Evolutionary conservation across 2,329 filamentous ascomycete species (phyloP), one percentile per base, ranked within the genome.

Genomic region (Paecilomyces dactylethromorphus): DNA sequence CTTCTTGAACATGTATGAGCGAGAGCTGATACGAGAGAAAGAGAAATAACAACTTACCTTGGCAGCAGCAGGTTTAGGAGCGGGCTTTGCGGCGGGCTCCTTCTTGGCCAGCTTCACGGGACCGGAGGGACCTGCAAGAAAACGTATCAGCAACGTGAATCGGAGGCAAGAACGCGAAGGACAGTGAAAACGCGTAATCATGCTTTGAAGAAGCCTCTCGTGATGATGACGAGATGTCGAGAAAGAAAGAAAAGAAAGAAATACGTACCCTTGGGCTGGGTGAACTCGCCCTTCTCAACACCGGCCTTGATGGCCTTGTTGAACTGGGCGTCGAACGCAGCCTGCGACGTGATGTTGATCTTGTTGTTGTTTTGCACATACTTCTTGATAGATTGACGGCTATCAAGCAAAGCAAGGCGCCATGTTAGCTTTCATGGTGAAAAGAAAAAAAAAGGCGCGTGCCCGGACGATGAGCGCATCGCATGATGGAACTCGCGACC

Each of bases 71-170:
- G 26, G 26, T 7, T 29, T 29, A 29, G 26, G 26, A 7, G 3
- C 7, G 26, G 79, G 74, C 75, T 82, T 75, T 54, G 74, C 69
- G 35, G 35, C 35, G 57, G 72, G 59, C 58, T 84, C 82, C 82
- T 91, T 92, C 87, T 93, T 93, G 60, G 88, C 89, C 61, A 96
- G 87, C 88, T 96, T 96, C 78, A 94, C 91, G 66, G 91, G 89
- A 61, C 92, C 92, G 64, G 92, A 96, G 60, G 91, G 83, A 69
- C 89, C 89, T 92, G 60, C 56, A 39, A 56, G 24, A 18, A 57
- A 60, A 68, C 65, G 67, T 64, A 71, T 76, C 62, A 74, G 69
- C 53, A 24, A 24, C 35, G 21, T 29, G 51, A n/a, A 57, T 57
- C 21, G 45, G 29, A 53, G 24, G 7, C 13, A 45, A 45, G 32